Evolutionary conservation across 306 rosid species (phyloP).

Genomic region (Ormosia semicastrata): DNA sequence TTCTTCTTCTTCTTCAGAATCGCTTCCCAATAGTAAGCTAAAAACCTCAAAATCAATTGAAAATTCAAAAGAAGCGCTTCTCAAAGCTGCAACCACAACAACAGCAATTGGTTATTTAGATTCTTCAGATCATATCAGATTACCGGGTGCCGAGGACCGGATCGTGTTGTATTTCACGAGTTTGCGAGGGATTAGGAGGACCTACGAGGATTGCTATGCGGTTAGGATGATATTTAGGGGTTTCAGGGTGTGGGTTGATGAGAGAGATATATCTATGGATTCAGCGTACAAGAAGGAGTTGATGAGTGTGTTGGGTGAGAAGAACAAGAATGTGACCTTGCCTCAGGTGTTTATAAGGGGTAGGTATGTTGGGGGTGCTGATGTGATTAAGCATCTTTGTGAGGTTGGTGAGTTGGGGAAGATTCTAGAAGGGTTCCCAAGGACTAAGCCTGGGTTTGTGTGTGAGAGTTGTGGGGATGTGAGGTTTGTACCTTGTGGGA

Average conservation of each 20-base stretch:
- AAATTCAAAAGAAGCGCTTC: background rate
- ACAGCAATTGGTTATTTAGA: too few species aligned
- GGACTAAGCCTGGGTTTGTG: slow-evolving; percentile 60
- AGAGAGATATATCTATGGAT: slow-evolving; percentile 87
- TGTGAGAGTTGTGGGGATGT: slow-evolving; percentile 83
- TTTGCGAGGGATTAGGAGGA: slow-evolving; percentile 81
- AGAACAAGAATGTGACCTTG: slow-evolving; percentile 42
- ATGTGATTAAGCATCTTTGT: slow-evolving; percentile 67
- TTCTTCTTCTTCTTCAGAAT: background rate
- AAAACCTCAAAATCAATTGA: slow-evolving; percentile 46
- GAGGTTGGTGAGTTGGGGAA: slow-evolving; percentile 75
- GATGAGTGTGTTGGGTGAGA: slow-evolving; percentile 63
- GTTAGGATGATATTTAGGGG: slow-evolving; percentile 79
- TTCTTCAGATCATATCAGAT: slow-evolving; percentile 19
- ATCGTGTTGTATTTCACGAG: slow-evolving; percentile 82
- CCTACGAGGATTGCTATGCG: slow-evolving; percentile 87
- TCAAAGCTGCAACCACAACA: background rate
- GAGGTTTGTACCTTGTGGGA: slow-evolving; percentile 70
- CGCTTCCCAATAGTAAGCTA: slow-evolving; percentile 26
- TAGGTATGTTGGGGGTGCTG: slow-evolving; percentile 78
- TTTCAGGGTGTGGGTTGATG: slow-evolving; percentile 93
- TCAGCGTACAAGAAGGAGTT: slow-evolving; percentile 62
- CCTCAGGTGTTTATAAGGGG: slow-evolving; percentile 86
- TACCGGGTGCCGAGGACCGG: slow-evolving; percentile 72
- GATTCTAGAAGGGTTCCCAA: slow-evolving; percentile 69